A percentile compares a stretch with the other conserved stretches of the same genome.
Evolutionary conservation across 2,329 filamentous ascomycete species (phyloP).

Genomic region (Penicillium nordicum): DNA sequence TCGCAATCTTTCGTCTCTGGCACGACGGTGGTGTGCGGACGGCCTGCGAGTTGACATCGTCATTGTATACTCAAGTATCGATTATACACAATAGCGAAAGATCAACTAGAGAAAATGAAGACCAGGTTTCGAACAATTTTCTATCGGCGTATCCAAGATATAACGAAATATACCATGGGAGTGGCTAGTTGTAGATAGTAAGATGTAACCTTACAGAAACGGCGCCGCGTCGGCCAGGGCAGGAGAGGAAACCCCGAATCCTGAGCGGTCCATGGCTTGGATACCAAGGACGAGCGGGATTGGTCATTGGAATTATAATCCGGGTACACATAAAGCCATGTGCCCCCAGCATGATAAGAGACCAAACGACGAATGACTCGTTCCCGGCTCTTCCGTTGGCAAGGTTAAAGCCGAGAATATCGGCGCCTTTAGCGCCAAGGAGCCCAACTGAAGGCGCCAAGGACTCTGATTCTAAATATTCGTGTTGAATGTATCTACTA

Average conservation of each 20-base stretch:
- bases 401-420: background rate
- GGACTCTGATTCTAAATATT: background rate
- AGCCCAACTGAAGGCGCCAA: background rate
- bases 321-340: background rate
- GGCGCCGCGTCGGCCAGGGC: background rate
- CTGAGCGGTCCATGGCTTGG: background rate
- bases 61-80: background rate
- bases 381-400: background rate
- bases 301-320: background rate
- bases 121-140: background rate
- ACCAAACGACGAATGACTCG: background rate
- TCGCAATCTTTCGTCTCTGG: conserved; percentile 1
- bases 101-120: background rate
- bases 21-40: background rate
- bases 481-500: background rate
- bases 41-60: background rate
- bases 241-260: background rate
- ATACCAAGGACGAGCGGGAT: no score
- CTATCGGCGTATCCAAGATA: background rate
- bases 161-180: no score
- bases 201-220: conserved; percentile 7
- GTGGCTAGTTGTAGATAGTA: background rate
- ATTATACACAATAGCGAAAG: background rate
- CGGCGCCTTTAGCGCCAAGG: background rate
- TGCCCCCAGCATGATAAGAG: background rate